Conservation (phyloP, 169 alveolate species). For the Plasmodium chabaudi region DNA sequence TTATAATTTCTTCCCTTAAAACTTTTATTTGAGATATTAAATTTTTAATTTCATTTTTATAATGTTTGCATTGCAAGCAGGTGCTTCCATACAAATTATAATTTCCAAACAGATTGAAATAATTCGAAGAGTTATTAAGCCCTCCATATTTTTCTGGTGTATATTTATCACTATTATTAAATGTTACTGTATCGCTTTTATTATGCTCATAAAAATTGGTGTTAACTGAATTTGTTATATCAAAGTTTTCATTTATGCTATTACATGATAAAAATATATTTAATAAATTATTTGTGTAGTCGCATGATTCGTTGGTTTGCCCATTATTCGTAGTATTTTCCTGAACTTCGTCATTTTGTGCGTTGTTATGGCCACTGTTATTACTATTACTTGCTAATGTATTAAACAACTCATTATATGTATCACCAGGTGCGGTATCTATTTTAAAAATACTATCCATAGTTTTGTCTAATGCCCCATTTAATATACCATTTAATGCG, state of each 20-base stretch:
- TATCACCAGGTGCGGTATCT: not conserved
- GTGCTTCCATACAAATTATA: conserved; percentile 47
- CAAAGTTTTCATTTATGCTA: conserved; percentile 71
- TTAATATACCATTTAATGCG: not conserved
- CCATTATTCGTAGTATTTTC: not conserved
- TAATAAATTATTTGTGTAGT: conserved; percentile 56
- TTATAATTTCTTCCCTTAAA: conserved; percentile 45
- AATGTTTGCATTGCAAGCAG: conserved; percentile 61
- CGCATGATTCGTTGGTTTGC: conserved; percentile 22
- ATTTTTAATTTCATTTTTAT: conserved; percentile 65
- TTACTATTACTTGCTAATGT: not conserved
- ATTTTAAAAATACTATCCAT: conserved; percentile 7
- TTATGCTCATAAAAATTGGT: conserved; percentile 11
- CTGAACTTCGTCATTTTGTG: conserved; percentile 10
- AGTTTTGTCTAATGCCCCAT: not conserved
- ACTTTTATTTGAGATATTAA: conserved; percentile 33
- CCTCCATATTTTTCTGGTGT: conserved; percentile 27
- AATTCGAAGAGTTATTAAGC: conserved; percentile 31
- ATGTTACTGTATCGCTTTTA: not conserved
- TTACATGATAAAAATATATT: conserved; percentile 70
- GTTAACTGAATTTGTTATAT: conserved; percentile 19
- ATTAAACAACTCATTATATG: conserved; percentile 24
- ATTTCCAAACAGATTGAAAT: conserved; percentile 52
- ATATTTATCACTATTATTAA: conserved; percentile 16
- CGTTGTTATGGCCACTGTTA: not conserved